Evolutionary conservation across 305 asterid species (phyloP), one percentile per base, ranked within the genome.

Genomic region (Solanum hybrid): DNA sequence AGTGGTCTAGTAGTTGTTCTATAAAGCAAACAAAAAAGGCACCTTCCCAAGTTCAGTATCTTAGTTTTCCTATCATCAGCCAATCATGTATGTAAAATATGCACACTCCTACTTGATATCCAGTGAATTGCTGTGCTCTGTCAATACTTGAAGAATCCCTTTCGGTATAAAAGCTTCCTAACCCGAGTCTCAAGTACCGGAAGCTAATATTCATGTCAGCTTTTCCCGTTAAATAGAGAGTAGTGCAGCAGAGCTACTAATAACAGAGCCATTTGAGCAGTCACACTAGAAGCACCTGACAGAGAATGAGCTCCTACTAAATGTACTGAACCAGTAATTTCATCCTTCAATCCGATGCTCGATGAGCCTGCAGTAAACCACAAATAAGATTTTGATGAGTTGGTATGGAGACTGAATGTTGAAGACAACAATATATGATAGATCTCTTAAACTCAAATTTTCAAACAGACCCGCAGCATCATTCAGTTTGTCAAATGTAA

Each of bases 261-360:
- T 73, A 95, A 89, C 79, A 90, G 89, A 86, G 87, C 86, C 91
- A 88, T 89, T 29, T 69, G 91, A 40, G 91, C 86, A 24, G 87
- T 73, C 82, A 92, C 90, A 86, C 86, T 75, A 89, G 90, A 92
- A 78, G 95, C 94, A 79, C 71, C 78, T 20, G 98, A 89, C 71
- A 97, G 90, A 39, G 95, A 93, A 93, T 96, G 99, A 90, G 99
- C 98, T 86, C 99, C 99, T 14, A 97, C 99, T 28, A 97, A 94
- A 94, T 96, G 99, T 73, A 97, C 99, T 20, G 98, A 97, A 76
- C 99, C 99, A 0, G 99, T 97, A 73, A 97, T 93, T 90, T 97
- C 99, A 89, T 97, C 99, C 97, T 97, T 97, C 95, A 96, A 89
- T 80, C 94, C 93, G 88, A 97, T 97, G 91, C 96, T 96, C 16